Evolutionary conservation across 2,329 filamentous ascomycete species (phyloP).

Genomic region (Dryadomyces sulphureus): DNA sequence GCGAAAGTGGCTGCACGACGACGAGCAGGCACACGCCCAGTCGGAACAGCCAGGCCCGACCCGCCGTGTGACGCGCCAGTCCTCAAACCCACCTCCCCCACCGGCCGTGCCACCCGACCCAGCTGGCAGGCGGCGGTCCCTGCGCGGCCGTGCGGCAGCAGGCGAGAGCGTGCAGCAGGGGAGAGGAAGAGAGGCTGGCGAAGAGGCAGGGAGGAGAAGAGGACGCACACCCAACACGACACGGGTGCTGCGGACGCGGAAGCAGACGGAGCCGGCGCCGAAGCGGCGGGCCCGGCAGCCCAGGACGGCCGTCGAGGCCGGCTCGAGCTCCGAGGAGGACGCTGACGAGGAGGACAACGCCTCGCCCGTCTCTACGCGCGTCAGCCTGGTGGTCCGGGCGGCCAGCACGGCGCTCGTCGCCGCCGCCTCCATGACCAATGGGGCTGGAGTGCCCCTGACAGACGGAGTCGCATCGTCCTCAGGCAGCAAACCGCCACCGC

Average conservation of each 20-base stretch:
- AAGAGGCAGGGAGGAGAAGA: background rate
- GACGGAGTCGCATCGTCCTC: background rate
- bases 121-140: conserved; percentile 14
- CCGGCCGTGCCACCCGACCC: conserved; percentile 18
- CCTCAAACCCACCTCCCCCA: conserved; percentile 20
- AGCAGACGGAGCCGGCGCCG: too few species aligned
- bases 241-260: too few species aligned
- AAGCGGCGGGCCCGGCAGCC: background rate
- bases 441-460: background rate
- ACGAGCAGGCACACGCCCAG: conserved; percentile 1
- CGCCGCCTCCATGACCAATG: too few species aligned
- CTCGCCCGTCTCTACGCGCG: background rate
- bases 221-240: background rate
- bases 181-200: background rate
- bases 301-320: background rate
- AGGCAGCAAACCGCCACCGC: background rate
- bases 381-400: too few species aligned
- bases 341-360: background rate
- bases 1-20: conserved; percentile 16
- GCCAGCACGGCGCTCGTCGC: too few species aligned
- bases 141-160: conserved; percentile 7
- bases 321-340: background rate
- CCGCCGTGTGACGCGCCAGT: conserved; percentile 20
- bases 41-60: conserved; percentile 6
- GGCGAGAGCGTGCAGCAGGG: background rate